These are phyloP conservation scores for Hypoxylon sp. DNA, from an alignment of 2,329 filamentous ascomycete genomes.

Conservation along the genomic window DNA sequence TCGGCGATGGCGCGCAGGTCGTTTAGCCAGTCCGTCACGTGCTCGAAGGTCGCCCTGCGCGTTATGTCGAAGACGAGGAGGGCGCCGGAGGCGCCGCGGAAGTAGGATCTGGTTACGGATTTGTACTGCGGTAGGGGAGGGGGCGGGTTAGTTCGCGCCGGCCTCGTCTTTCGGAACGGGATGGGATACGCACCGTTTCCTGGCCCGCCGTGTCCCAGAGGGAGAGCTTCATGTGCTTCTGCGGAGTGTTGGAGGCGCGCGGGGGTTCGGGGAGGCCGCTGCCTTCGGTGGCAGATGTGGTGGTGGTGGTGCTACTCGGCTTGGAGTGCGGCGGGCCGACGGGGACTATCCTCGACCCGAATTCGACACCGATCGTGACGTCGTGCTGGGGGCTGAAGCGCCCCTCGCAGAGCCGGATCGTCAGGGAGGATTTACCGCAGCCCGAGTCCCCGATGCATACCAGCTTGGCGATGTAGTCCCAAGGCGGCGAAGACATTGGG, in stretches of 20 bases:
- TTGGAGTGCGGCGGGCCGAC: slow-evolving; percentile 83
- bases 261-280: slow-evolving; percentile 70
- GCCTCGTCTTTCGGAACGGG: too few species aligned
- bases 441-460: slow-evolving; percentile 97
- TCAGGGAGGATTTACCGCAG: slow-evolving; percentile 94
- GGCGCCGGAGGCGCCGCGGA: slow-evolving; percentile 78
- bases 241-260: slow-evolving; percentile 55
- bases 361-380: slow-evolving; percentile 97
- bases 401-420: slow-evolving; percentile 95
- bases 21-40: slow-evolving; percentile 92
- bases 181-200: slow-evolving; percentile 69
- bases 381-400: slow-evolving; percentile 95
- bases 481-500: slow-evolving; percentile 75
- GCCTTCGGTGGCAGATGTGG: slow-evolving; percentile 45
- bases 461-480: slow-evolving; percentile 99
- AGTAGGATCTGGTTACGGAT: slow-evolving; percentile 93
- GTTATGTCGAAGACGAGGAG: slow-evolving; percentile 96
- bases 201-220: slow-evolving; percentile 98
- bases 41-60: slow-evolving; percentile 83
- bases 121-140: slow-evolving; percentile 82
- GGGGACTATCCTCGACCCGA: slow-evolving; percentile 91
- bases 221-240: slow-evolving; percentile 90
- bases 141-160: too few species aligned
- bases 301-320: slow-evolving; percentile 44
- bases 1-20: slow-evolving; percentile 96